phyloP scores from a whole-genome alignment of 2,329 filamentous ascomycete genomes.

The Ramularia collo-cygni region DNA sequence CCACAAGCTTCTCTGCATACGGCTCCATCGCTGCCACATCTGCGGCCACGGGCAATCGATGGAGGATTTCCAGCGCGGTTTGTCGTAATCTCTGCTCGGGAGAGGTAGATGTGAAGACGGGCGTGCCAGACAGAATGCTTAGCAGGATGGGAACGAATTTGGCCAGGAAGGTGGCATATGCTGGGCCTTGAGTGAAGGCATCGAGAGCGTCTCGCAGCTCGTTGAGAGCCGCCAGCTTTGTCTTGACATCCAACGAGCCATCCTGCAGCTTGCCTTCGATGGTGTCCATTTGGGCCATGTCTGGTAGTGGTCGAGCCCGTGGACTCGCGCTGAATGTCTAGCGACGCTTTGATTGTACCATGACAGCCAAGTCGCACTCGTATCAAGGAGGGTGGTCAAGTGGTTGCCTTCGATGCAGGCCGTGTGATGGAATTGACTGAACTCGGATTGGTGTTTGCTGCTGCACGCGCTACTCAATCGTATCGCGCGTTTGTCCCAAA shows the following conservation, averaged over 20 bases:
- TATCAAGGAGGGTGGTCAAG: too few species aligned
- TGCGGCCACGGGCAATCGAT: conserved; percentile 67
- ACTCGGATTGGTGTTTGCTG: too few species aligned
- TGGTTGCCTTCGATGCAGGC: too few species aligned
- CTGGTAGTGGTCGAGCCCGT: conserved; percentile 4
- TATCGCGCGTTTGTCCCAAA: too few species aligned
- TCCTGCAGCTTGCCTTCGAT: conserved; percentile 44
- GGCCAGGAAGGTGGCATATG: conserved; percentile 75
- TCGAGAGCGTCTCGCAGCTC: conserved; percentile 90
- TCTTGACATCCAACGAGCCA: conserved; percentile 57
- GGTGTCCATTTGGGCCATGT: conserved; percentile 38
- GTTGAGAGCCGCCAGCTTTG: conserved; percentile 73
- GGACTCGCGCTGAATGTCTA: background rate
- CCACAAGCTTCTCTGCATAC: conserved; percentile 81
- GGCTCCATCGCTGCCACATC: conserved; percentile 69
- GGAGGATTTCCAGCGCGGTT: conserved; percentile 88
- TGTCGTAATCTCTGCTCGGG: conserved; percentile 91
- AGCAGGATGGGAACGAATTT: conserved; percentile 87
- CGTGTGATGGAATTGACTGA: too few species aligned
- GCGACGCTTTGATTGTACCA: background rate
- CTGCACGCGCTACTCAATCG: too few species aligned
- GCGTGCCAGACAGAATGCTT: conserved; percentile 73
- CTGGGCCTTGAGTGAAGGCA: conserved; percentile 69
- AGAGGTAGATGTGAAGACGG: conserved; percentile 85
- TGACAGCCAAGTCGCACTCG: too few species aligned